Evolutionary conservation across 768 basidiomycete genomes (phyloP).

Genomic region (Daedalea quercina): DNA sequence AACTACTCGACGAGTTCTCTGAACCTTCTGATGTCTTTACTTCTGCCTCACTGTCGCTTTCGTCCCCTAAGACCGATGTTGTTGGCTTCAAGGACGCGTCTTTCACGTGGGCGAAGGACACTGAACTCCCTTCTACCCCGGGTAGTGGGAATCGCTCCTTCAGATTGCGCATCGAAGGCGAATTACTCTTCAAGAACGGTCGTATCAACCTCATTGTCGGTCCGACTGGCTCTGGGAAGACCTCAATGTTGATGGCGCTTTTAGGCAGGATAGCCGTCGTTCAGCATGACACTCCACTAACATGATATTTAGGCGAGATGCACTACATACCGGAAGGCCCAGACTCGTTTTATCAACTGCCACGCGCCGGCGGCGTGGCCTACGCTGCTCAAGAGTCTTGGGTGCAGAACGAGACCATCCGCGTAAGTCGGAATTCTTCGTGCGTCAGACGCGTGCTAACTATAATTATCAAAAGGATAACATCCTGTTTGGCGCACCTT

Average conservation of each 20-base stretch:
- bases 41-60: background rate
- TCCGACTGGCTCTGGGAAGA: conserved; percentile 54
- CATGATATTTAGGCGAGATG: conserved; percentile 31
- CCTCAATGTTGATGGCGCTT: conserved; percentile 59
- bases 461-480: conserved; percentile 30
- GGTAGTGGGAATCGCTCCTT: conserved; percentile 33
- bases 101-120: conserved; percentile 49
- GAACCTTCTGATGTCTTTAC: background rate
- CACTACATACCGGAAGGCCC: conserved; percentile 36
- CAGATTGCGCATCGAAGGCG: conserved; percentile 41
- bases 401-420: conserved; percentile 40
- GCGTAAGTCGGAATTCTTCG: conserved; percentile 23
- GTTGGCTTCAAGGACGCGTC: conserved; percentile 51
- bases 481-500: conserved; percentile 42
- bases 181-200: conserved; percentile 46
- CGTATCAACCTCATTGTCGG: conserved; percentile 54
- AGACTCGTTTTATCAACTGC: conserved; percentile 35
- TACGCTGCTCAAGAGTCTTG: conserved; percentile 46
- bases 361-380: conserved; percentile 38
- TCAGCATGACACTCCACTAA: background rate
- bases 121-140: conserved; percentile 27
- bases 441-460: conserved; percentile 54
- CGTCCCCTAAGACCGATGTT: conserved; percentile 1
- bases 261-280: conserved; percentile 23
- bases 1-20: conserved; percentile 39